Conservation (phyloP, 73 alveolate species). For the Symbiodinium natans region DNA sequence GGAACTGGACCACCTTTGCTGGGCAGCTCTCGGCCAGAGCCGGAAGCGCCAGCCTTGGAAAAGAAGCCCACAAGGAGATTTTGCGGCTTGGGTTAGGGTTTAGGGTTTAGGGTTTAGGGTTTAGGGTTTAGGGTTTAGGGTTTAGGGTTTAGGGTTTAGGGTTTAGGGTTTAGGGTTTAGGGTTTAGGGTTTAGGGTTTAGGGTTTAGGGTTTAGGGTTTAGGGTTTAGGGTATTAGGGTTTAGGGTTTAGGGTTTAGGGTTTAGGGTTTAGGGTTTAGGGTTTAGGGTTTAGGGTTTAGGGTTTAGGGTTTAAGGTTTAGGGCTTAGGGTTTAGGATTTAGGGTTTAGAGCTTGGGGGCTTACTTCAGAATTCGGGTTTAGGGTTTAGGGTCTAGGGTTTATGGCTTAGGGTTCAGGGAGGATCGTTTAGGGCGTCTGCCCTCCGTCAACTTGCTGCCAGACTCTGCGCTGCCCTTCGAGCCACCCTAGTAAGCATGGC, state of each 20-base stretch:
- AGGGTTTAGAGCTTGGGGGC: neutral
- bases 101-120: neutral
- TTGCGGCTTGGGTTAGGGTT: neutral
- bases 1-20: constrained; percentile 33
- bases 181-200: no score
- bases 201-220: no score
- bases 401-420: no score
- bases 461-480: no score
- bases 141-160: neutral
- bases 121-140: neutral
- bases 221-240: neutral
- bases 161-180: neutral
- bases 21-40: constrained; percentile 10
- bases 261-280: neutral
- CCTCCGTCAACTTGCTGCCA: no score
- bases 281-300: neutral
- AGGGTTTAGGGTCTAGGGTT: no score
- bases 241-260: neutral
- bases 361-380: neutral
- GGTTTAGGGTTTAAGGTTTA: neutral
- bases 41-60: constrained; percentile 5
- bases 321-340: neutral
- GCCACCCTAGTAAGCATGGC: no score
- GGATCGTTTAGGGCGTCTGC: no score
- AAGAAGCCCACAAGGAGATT: no score